Conservation (phyloP, 768 basidiomycete species). For the Psilocybe cubensis region DNA sequence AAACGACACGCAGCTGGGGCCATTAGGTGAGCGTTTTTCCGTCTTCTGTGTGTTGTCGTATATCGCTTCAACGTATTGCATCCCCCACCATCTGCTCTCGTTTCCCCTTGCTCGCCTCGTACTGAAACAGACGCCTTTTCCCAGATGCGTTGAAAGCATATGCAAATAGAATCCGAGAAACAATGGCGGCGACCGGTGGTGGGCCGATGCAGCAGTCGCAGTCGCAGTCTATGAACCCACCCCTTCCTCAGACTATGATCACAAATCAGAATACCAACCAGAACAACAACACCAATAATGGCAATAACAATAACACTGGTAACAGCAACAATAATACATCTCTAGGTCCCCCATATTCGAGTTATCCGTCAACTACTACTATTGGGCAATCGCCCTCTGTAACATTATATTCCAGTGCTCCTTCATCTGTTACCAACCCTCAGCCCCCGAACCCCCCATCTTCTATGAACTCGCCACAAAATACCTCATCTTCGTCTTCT, state of each 20-base stretch:
- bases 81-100: too few relatives aligned
- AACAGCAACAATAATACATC: slow-evolving; percentile 11
- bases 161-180: slow-evolving; percentile 41
- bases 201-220: slow-evolving; percentile 14
- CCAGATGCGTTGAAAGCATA: slow-evolving; percentile 46
- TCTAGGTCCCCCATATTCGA: neutral
- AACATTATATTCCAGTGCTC: slow-evolving; percentile 55
- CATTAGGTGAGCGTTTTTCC: slow-evolving; percentile 54
- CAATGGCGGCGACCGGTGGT: slow-evolving; percentile 14
- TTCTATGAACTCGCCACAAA: slow-evolving; percentile 51
- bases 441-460: slow-evolving; percentile 29
- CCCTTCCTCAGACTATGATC: too few relatives aligned
- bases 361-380: slow-evolving; percentile 22
- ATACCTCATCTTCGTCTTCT: slow-evolving; percentile 46
- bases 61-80: slow-evolving; percentile 10
- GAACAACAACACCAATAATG: neutral
- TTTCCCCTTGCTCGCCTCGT: neutral
- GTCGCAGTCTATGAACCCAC: slow-evolving; percentile 23
- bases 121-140: slow-evolving; percentile 16
- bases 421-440: slow-evolving; percentile 50
- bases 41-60: slow-evolving; percentile 23
- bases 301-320: slow-evolving; percentile 10
- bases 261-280: slow-evolving; percentile 10
- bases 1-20: slow-evolving; percentile 56
- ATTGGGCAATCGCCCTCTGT: slow-evolving; percentile 26